phyloP scores from a whole-genome alignment of 2,329 filamentous ascomycete genomes.

The Aspergillus arachidicola region DNA sequence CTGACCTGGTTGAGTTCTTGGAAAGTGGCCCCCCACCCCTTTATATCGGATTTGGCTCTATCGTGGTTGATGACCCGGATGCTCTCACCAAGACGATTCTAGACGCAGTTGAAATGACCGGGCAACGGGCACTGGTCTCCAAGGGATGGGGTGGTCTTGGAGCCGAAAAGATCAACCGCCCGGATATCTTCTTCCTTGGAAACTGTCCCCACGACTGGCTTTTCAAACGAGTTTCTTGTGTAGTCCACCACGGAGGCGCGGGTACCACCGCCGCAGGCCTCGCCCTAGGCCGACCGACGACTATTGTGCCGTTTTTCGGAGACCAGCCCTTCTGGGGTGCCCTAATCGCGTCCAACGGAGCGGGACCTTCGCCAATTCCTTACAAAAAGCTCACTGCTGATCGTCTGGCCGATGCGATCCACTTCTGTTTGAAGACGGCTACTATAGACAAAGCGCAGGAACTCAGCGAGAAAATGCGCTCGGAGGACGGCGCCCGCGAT shows the following conservation, averaged over 20 bases:
- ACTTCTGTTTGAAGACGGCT: conserved; percentile 60
- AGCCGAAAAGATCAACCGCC: conserved; percentile 65
- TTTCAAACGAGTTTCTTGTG: conserved; percentile 74
- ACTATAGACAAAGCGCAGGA: conserved; percentile 58
- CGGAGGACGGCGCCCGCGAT: conserved; percentile 63
- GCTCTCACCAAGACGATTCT: conserved; percentile 71
- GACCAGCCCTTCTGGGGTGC: conserved; percentile 80
- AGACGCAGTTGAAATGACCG: conserved; percentile 66
- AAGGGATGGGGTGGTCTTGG: conserved; percentile 85
- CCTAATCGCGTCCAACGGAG: conserved; percentile 72
- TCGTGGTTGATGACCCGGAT: conserved; percentile 75
- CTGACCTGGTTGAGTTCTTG: conserved; percentile 67
- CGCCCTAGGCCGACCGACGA: conserved; percentile 72
- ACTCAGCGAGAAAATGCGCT: conserved; percentile 64
- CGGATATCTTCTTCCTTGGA: conserved; percentile 76
- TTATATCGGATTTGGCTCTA: conserved; percentile 80
- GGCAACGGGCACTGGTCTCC: conserved; percentile 75
- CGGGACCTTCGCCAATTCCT: conserved; percentile 69
- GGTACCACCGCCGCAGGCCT: conserved; percentile 84
- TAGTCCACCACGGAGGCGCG: conserved; percentile 83
- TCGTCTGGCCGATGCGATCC: conserved; percentile 66
- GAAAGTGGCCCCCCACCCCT: conserved; percentile 69
- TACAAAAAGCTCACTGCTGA: conserved; percentile 67
- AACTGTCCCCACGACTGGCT: conserved; percentile 88
- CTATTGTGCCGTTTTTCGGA: conserved; percentile 82